Conservation (phyloP, 768 basidiomycete species). For the Leccinum sublutescens region DNA sequence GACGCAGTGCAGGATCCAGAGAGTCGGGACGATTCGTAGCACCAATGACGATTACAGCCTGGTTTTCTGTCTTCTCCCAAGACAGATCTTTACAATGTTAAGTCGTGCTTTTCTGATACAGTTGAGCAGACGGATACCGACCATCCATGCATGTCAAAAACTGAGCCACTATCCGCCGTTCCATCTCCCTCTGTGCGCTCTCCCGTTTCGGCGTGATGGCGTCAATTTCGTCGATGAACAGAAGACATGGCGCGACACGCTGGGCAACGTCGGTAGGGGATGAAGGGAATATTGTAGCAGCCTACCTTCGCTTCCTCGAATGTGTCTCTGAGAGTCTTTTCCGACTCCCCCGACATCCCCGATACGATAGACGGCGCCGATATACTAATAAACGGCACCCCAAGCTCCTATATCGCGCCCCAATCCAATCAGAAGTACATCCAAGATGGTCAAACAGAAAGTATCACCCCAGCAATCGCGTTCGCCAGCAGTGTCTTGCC, state of each 20-base stretch:
- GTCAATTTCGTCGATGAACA: slow-evolving; percentile 98
- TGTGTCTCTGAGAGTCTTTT: slow-evolving; percentile 92
- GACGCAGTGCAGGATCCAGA: slow-evolving; percentile 86
- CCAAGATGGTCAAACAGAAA: background rate
- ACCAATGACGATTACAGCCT: slow-evolving; percentile 91
- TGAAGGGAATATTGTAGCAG: background rate
- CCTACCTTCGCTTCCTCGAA: slow-evolving; percentile 95
- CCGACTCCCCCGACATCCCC: slow-evolving; percentile 98
- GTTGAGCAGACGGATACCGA: slow-evolving; percentile 35
- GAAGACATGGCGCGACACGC: slow-evolving; percentile 86
- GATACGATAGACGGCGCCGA: slow-evolving; percentile 96
- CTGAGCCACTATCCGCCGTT: slow-evolving; percentile 94
- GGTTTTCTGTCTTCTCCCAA: slow-evolving; percentile 92
- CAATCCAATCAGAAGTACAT: background rate
- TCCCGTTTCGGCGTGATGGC: slow-evolving; percentile 97
- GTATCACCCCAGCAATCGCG: slow-evolving; percentile 88
- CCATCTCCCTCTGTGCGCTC: slow-evolving; percentile 98
- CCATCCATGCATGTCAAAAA: slow-evolving; percentile 99
- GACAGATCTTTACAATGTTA: slow-evolving; percentile 72
- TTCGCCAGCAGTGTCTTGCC: slow-evolving; percentile 95
- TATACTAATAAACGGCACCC: slow-evolving; percentile 88
- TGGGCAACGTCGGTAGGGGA: slow-evolving; percentile 28
- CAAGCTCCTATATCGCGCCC: slow-evolving; percentile 64
- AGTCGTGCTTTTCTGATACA: background rate
- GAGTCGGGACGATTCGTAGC: slow-evolving; percentile 97